Percentiles rank a stretch among this genome's conserved stretches.
These are phyloP conservation scores for Candida easanensis DNA, from an alignment of 805 yeast species.

Conservation along the genomic window DNA sequence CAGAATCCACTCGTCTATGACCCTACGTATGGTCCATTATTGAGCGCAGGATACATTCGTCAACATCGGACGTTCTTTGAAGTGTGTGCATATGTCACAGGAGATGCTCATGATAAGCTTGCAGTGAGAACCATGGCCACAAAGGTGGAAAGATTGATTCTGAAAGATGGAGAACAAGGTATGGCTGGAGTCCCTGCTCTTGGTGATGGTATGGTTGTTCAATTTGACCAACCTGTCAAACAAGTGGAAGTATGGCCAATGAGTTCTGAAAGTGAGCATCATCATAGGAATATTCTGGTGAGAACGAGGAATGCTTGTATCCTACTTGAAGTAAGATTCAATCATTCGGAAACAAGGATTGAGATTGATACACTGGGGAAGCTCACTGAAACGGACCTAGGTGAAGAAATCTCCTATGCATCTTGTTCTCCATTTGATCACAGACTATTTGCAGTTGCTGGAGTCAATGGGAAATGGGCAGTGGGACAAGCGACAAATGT, in stretches of 20 bases:
- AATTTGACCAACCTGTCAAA: conserved; percentile 37
- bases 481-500: conserved; percentile 29
- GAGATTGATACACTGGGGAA: conserved; percentile 4
- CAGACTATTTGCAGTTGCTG: conserved; percentile 42
- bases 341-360: conserved; percentile 5
- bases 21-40: conserved; percentile 30
- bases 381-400: conserved; percentile 23
- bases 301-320: conserved; percentile 36
- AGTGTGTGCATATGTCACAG: conserved; percentile 14
- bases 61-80: background rate
- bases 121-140: background rate
- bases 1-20: conserved; percentile 30
- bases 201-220: conserved; percentile 17
- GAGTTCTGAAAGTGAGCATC: conserved; percentile 24
- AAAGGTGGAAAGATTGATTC: background rate
- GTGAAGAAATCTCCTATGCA: conserved; percentile 43
- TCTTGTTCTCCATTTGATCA: conserved; percentile 42
- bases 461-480: conserved; percentile 50
- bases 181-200: conserved; percentile 8
- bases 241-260: conserved; percentile 36
- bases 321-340: conserved; percentile 29
- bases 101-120: background rate
- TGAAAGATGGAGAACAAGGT: background rate
- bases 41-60: conserved; percentile 8
- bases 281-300: conserved; percentile 29